Evolutionary conservation across 768 basidiomycete genomes (phyloP), one percentile per base, ranked within the genome.

Genomic region (Agrocybe chaxingu): DNA sequence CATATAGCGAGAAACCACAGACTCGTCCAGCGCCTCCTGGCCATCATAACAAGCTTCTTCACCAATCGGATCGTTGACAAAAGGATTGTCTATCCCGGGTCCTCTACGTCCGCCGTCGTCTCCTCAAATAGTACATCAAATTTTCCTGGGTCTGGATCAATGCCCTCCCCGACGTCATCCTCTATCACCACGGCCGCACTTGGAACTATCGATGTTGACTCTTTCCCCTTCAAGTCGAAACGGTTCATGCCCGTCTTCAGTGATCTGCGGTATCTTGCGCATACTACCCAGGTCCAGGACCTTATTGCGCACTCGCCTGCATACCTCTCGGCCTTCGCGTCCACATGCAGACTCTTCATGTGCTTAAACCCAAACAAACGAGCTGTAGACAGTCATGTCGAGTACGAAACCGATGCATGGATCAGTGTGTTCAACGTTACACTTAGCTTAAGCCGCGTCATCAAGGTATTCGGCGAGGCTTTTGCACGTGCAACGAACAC

Each of bases 321-420:
- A 1, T 85, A 84, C 63, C 83, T 95, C 61, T 65, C 72, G 34
- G 80, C 85, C 45, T 87, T 95, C 55, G 78, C 86, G 8, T 74
- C 79, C 48, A 87, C 92, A 6, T 88, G 94, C 66, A 82, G 87
- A 56, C 72, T 98, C 39, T 99, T 98, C 75, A 89, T 92, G 82
- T 92, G 90, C 56, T 79, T 98, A 62, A 94, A 96, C 62, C 87
- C 94, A 2, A 93, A 94, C 67, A 84, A 85, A 58, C 82, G 96
- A 12, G 92, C 88, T 13, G 82, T 77, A 4, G 78, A 80, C 29
- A 86, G 74, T 45, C 97, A 98, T 58, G 83, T 99, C 59, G 96
- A 98, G 66, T 99, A 90, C 70, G 97, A 99, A 71, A 88, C 89
- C 30, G 97, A 99, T 57, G 87, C 88, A 13, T 97, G 95, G 96